Evolutionary conservation across 257 asterid genomes (phyloP).

Genomic region (Striga asiatica): DNA sequence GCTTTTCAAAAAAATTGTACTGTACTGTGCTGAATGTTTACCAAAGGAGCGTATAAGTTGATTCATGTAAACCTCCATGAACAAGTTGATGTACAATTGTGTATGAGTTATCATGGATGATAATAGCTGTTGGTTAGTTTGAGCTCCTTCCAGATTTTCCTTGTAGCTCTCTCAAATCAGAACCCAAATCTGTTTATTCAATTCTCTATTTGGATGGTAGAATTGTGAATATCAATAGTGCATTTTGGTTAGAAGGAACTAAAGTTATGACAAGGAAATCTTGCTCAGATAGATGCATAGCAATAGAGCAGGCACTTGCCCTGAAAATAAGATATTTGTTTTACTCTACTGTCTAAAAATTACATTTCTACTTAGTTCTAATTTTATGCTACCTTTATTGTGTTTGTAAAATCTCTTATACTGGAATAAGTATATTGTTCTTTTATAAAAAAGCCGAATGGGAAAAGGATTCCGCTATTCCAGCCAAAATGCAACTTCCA

Average conservation of each 20-base stretch:
- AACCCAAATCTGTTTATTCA: not conserved
- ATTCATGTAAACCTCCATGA: not conserved
- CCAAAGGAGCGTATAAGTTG: not conserved
- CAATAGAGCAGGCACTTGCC: not conserved
- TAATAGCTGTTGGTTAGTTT: not conserved
- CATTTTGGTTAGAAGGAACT: not conserved
- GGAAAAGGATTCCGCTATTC: not conserved
- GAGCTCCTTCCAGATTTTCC: constrained; percentile 4
- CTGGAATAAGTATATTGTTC: not conserved
- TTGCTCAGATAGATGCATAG: not conserved
- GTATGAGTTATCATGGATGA: not conserved
- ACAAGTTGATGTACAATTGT: not conserved
- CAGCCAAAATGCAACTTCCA: not conserved
- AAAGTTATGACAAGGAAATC: not conserved
- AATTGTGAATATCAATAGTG: not conserved
- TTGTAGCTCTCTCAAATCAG: not conserved
- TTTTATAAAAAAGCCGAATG: too few relatives aligned
- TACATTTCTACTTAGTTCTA: not conserved
- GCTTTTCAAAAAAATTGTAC: not conserved
- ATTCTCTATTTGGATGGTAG: not conserved
- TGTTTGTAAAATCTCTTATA: not conserved
- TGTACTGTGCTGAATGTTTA: not conserved
- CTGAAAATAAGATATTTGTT: not conserved
- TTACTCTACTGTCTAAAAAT: not conserved
- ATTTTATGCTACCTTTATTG: not conserved